Evolutionary conservation across 345 rosid species (phyloP).

Genomic region (Orychophragmus violaceus): DNA sequence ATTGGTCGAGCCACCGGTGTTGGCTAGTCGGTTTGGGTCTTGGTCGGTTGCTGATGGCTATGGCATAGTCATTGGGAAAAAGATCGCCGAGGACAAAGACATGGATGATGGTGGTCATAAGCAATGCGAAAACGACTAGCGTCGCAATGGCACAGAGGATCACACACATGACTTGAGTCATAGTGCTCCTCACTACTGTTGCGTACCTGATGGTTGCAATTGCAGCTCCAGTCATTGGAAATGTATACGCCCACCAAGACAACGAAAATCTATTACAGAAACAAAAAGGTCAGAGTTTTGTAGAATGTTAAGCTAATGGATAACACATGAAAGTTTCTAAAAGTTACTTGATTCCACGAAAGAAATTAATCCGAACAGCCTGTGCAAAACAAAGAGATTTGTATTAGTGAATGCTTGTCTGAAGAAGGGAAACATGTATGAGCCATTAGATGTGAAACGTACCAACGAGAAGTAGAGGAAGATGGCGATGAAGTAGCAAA

Average conservation of each 20-base stretch:
- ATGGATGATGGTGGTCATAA: background rate
- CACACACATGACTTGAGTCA: background rate
- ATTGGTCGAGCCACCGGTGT: background rate
- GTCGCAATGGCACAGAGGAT: background rate
- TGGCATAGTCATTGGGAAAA: background rate
- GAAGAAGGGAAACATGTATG: background rate
- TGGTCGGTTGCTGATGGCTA: background rate
- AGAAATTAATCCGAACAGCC: slow-evolving; percentile 69
- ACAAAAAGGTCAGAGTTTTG: no score
- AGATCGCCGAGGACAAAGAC: background rate
- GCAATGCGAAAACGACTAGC: background rate
- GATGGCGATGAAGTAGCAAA: slow-evolving; percentile 70
- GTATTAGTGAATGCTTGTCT: background rate
- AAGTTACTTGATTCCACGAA: slow-evolving; percentile 65
- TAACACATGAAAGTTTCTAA: background rate
- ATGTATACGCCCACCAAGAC: background rate
- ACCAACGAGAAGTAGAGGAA: slow-evolving; percentile 76
- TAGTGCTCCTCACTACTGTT: background rate
- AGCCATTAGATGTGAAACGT: slow-evolving; percentile 9
- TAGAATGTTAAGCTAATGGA: no score
- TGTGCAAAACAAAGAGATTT: slow-evolving; percentile 4
- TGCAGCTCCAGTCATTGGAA: background rate
- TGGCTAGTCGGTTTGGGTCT: background rate
- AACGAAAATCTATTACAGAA: background rate
- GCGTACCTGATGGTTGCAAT: background rate